Base-by-base conservation (phyloP, 208 protist genomes). In the Trypanosoma caninum region DNA sequence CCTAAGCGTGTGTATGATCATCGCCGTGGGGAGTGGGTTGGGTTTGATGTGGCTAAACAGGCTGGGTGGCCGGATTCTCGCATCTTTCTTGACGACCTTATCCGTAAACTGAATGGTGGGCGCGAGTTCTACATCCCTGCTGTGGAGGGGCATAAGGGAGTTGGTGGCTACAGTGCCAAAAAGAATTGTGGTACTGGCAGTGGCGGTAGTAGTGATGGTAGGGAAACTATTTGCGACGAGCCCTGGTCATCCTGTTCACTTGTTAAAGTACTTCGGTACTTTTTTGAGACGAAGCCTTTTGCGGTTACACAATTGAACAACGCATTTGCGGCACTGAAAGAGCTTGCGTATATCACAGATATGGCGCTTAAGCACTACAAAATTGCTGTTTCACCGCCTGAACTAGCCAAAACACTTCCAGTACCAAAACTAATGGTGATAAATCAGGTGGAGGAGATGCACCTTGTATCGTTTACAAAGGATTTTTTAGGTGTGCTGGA, bases 291-390 rank as follows among this genome's bases (percentile, higher is more conserved):
- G 14, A 93, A 76, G 11, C 78, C 87, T 1, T 93, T 88, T 54
- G 85, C 82, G 2, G 66, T 79, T 38, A 66, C 30, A 47, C 74
- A 90, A 60, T 33, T 93, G 18, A 75, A 76, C 50, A 88, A 85
- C 42, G 75, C 74, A 45, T 87, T 93, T 55, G 78, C 82, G 16
- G 87, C 82, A 28, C 65, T 93, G 20, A 90, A 87, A 63, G 82
- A 84, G 59, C 59, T 93, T 41, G 74, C 74, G 45, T 87, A 81
- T 59, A 72, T 80, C 3, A 81, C 78, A 40, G 71, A 80, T 23
- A 52, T 76, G 37, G 59, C 66, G 1, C 51, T 5, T 6, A 50
- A 60, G 27, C 28, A 57, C 47, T 41, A 28, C 38, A 16, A 14
- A 3, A 31, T 45, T 31, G 46, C 23, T 34, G 51, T 62, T 10